Evolutionary conservation across 805 yeast genomes (phyloP).

Genomic region (Starmerella vitae): DNA sequence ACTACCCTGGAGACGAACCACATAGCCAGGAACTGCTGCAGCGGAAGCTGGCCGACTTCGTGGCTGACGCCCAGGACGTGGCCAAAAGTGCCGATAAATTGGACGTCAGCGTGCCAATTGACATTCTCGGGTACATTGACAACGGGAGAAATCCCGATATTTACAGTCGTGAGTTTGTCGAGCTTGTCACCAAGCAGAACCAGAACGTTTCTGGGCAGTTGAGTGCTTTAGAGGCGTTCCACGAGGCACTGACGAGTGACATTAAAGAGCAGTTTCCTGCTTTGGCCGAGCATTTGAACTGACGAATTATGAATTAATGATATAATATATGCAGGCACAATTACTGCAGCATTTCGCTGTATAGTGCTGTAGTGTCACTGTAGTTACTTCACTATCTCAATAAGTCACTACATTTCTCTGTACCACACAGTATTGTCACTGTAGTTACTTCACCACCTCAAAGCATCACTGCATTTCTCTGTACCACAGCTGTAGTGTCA

Average conservation of each 20-base stretch:
- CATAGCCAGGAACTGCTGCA: constrained; percentile 54
- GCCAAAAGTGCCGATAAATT: constrained; percentile 13
- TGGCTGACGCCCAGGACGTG: constrained; percentile 16
- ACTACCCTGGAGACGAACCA: constrained; percentile 67
- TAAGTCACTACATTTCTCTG: no score
- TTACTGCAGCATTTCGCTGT: no score
- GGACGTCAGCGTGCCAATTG: constrained; percentile 40
- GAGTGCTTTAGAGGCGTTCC: constrained; percentile 47
- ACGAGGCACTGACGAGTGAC: constrained; percentile 54
- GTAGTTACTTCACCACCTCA: no score
- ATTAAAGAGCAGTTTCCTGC: constrained; percentile 71
- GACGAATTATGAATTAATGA: constrained; percentile 22
- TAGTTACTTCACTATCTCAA: no score
- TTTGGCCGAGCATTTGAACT: no score
- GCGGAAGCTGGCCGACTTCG: constrained; percentile 15
- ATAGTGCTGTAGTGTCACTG: no score
- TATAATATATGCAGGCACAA: no score
- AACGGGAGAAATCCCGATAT: constrained; percentile 96
- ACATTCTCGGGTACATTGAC: constrained; percentile 82
- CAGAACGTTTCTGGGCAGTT: constrained; percentile 79
- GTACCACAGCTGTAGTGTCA: no score
- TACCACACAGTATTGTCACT: no score
- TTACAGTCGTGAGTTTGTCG: constrained; percentile 91
- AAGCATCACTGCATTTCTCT: no score
- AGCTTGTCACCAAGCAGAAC: constrained; percentile 78